Base-by-base conservation (phyloP, 2,329 filamentous ascomycete species). In the Sphaerulina populicola region DNA sequence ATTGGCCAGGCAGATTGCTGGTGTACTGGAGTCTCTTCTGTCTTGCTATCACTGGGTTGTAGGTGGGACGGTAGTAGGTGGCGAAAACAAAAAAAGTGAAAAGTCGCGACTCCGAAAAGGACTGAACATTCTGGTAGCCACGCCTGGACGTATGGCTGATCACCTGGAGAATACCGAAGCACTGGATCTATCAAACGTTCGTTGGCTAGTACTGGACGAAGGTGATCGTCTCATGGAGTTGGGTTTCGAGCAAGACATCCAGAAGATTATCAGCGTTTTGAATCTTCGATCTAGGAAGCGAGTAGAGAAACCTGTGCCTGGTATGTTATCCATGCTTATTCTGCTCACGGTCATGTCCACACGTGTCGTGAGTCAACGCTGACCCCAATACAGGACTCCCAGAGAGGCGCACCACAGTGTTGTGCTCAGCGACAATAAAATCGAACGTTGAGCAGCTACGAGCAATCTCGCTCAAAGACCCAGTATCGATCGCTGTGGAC, bases 171-270 rank as follows among this genome's bases (percentile, higher is more conserved):
- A 96, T 65, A 98, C 93, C 0, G 82, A 95, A 68, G 88, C 84
- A 0, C 74, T 98, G 47, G 87, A 93, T 57, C 82, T 97, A 37
- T 86, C 86, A 62, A 90, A 85, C 18, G 91, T 96, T 4, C 78
- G 91, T 53, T 98, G 93, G 93, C 73, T 98, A 21, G 83, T 98
- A 2, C 77, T 98, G 5, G 93, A 98, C 62, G 93, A 98, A 70
- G 93, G 93, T 29, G 93, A 98, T 75, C 80, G 93, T n/a, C 74
- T 98, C 66, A 96, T 98, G 91, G 93, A 98, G 65, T 78, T 97
- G 63, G 93, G 93, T 0, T 98, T 98, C 60, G 93, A 97, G 69
- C 83, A 96, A 48, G 91, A 97, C 63, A 80, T 98, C 53, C 86
- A 87, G 64, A 86, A 84, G 54, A 91, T 96, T 57, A 86, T 98